Evolutionary conservation across 1,284 basidiomycete genomes (phyloP).

Genomic region (Malassezia restricta): DNA sequence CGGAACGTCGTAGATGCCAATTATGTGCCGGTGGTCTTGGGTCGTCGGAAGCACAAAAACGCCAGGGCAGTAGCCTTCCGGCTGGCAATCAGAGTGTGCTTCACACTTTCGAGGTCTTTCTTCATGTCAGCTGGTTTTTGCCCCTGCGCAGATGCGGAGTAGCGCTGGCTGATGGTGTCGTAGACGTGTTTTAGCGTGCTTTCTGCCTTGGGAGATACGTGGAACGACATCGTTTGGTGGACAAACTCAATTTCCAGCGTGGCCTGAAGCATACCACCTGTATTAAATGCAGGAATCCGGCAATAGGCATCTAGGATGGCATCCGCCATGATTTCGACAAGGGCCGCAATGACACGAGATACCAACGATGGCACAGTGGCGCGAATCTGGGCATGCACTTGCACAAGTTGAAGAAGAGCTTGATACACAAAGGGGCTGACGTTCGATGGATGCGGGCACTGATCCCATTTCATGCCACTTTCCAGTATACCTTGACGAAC

Average conservation of each 20-base stretch:
- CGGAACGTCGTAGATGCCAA: neutral
- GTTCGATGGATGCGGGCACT: conserved; percentile 65
- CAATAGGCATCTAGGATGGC: conserved; percentile 73
- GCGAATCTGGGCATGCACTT: conserved; percentile 80
- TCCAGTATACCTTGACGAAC: conserved; percentile 69
- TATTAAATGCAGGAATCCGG: conserved; percentile 76
- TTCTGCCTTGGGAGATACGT: conserved; percentile 68
- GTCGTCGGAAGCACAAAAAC: conserved; percentile 60
- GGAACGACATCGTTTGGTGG: conserved; percentile 81
- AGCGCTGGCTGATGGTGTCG: conserved; percentile 82
- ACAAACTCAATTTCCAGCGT: conserved; percentile 98
- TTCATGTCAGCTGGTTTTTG: conserved; percentile 49
- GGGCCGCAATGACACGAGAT: conserved; percentile 63
- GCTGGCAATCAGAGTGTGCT: conserved; percentile 73
- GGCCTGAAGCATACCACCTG: conserved; percentile 96
- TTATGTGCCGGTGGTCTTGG: neutral
- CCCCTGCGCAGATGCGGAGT: conserved; percentile 46
- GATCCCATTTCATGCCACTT: conserved; percentile 74
- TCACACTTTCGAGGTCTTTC: conserved; percentile 73
- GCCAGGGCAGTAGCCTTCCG: conserved; percentile 82
- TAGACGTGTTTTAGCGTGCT: conserved; percentile 78
- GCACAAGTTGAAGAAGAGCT: conserved; percentile 72
- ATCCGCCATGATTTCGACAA: conserved; percentile 70
- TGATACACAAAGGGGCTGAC: conserved; percentile 91
- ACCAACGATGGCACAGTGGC: conserved; percentile 64